phyloP scores from a whole-genome alignment of 1,139 yeast species.

The Nakaseomyces bracarensis region DNA sequence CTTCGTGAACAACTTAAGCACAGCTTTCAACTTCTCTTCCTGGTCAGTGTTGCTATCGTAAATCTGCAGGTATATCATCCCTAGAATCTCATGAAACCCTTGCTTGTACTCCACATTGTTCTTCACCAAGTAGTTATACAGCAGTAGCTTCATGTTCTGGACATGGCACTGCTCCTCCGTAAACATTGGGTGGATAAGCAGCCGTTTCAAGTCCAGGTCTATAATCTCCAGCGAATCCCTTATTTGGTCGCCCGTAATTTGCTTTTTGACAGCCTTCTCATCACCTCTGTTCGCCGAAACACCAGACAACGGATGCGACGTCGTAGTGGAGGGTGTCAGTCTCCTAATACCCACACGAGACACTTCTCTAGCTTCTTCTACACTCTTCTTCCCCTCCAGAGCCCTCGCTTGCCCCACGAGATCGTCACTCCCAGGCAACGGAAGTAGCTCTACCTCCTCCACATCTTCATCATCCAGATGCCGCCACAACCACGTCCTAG shows the following conservation, averaged over 20 bases:
- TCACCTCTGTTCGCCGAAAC: neutral
- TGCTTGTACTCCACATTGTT: constrained; percentile 46
- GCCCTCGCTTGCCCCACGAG: neutral
- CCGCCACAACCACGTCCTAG: constrained; percentile 25
- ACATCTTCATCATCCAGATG: constrained; percentile 14
- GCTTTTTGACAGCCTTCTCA: too few relatives aligned
- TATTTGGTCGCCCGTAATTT: constrained; percentile 6
- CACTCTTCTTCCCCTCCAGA: neutral
- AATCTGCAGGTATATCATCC: constrained; percentile 47
- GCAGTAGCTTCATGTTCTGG: constrained; percentile 40
- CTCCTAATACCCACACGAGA: neutral
- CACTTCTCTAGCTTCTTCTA: neutral
- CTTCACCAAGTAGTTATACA: constrained; percentile 39
- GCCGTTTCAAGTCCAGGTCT: constrained; percentile 54
- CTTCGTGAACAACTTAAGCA: constrained; percentile 29
- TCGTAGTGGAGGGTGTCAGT: constrained; percentile 12
- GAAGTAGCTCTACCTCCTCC: constrained; percentile 2
- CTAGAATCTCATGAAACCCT: constrained; percentile 63
- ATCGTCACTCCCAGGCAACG: neutral
- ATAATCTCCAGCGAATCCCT: constrained; percentile 39
- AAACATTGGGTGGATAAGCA: constrained; percentile 51
- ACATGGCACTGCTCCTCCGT: constrained; percentile 33
- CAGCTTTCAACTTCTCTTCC: constrained; percentile 19
- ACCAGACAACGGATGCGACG: constrained; percentile 14
- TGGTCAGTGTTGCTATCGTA: constrained; percentile 18